phyloP scores from a whole-genome alignment of 768 basidiomycete species.

The Coprinopsis strossmayeri region DNA sequence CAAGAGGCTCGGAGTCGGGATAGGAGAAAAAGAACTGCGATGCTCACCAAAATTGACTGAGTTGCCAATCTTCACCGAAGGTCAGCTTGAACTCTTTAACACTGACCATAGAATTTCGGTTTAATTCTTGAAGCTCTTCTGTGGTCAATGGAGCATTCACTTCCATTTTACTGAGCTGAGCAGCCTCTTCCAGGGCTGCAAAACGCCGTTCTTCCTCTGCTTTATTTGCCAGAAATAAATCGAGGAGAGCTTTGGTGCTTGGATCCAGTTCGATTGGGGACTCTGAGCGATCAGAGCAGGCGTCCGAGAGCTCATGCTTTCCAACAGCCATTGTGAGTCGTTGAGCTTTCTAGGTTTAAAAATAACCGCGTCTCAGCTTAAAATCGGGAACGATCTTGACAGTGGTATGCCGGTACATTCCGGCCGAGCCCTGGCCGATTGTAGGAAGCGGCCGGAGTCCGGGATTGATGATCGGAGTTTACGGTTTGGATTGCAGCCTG shows the following conservation, averaged over 20 bases:
- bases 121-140: conserved; percentile 16
- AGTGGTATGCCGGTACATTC: conserved; percentile 20
- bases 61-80: conserved; percentile 45
- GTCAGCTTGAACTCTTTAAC: conserved; percentile 36
- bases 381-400: conserved; percentile 7
- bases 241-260: conserved; percentile 32
- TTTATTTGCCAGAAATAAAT: conserved; percentile 31
- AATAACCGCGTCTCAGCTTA: no score
- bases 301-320: conserved; percentile 8
- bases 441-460: no score
- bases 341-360: no score
- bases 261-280: conserved; percentile 31
- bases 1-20: no score
- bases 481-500: background rate
- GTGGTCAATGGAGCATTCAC: conserved; percentile 18
- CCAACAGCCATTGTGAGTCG: conserved; percentile 1
- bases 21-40: no score
- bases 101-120: conserved; percentile 31
- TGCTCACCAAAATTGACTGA: conserved; percentile 45
- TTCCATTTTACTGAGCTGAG: conserved; percentile 24
- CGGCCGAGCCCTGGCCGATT: conserved; percentile 10
- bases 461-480: background rate
- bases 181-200: conserved; percentile 28
- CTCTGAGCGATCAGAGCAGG: conserved; percentile 21
- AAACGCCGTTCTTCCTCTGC: conserved; percentile 38